These are phyloP conservation scores for Aspergillus ibericus DNA, from an alignment of 2,329 filamentous ascomycete species.

Conservation along the genomic window DNA sequence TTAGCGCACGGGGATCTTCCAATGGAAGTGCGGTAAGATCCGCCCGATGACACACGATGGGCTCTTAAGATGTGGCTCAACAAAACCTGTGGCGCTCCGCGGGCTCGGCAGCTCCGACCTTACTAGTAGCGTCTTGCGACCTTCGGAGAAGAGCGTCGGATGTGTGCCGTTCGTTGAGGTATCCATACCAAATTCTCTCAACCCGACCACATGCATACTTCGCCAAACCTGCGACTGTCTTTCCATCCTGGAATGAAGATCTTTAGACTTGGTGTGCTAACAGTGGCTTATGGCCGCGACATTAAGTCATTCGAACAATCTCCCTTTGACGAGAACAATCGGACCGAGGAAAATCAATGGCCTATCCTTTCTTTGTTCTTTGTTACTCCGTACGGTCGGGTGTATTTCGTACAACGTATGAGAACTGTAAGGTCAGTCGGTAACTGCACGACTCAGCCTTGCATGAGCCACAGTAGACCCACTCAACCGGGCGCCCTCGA, in stretches of 20 bases:
- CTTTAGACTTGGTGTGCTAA: neutral
- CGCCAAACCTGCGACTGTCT: neutral
- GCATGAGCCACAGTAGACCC: slow-evolving; percentile 21
- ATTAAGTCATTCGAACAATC: neutral
- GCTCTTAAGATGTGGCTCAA: slow-evolving; percentile 21
- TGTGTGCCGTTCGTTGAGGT: neutral
- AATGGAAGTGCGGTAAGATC: slow-evolving; percentile 20
- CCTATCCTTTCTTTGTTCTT: slow-evolving; percentile 3
- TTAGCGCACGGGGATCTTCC: slow-evolving; percentile 16
- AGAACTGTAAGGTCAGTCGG: neutral
- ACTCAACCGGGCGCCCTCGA: slow-evolving; percentile 2
- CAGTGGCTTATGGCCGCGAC: neutral
- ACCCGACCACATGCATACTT: neutral
- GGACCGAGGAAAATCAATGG: neutral
- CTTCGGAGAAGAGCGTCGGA: slow-evolving; percentile 16
- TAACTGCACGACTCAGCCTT: slow-evolving; percentile 16
- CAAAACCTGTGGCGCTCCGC: slow-evolving; percentile 19
- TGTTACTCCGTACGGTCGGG: neutral
- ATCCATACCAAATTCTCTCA: neutral
- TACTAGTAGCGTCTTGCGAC: slow-evolving; percentile 16
- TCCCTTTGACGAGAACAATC: neutral
- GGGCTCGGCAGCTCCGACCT: slow-evolving; percentile 8
- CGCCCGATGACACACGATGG: slow-evolving; percentile 19
- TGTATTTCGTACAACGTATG: neutral
- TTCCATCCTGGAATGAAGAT: too few species aligned